These are phyloP conservation scores for Zelopaecilomyces penicillatus DNA, from an alignment of 2,329 filamentous ascomycete species.

Conservation along the genomic window DNA sequence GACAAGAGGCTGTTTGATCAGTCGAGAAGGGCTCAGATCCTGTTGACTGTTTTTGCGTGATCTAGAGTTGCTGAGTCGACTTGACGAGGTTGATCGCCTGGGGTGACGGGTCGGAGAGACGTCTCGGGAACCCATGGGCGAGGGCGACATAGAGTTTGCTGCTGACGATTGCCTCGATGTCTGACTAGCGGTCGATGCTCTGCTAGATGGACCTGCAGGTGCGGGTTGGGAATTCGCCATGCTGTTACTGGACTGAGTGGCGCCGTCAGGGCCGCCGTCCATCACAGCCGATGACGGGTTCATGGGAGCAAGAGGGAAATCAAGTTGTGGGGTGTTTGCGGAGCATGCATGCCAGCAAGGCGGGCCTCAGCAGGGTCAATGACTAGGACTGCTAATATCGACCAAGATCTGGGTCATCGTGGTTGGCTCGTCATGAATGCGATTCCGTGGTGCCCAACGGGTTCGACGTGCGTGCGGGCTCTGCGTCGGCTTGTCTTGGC, in stretches of 20 bases:
- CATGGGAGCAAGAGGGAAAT: slow-evolving; percentile 17
- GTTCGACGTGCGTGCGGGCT: slow-evolving; percentile 2
- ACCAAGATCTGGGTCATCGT: slow-evolving; percentile 25
- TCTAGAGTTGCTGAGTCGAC: slow-evolving; percentile 33
- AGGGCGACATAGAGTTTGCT: slow-evolving; percentile 27
- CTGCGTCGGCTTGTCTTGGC: neutral
- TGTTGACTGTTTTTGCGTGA: slow-evolving; percentile 59
- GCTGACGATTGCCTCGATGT: slow-evolving; percentile 29
- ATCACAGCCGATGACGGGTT: slow-evolving; percentile 15
- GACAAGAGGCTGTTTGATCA: slow-evolving; percentile 36
- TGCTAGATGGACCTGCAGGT: slow-evolving; percentile 6
- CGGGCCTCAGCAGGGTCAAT: slow-evolving; percentile 21
- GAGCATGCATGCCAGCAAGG: slow-evolving; percentile 25
- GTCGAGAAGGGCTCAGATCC: slow-evolving; percentile 55
- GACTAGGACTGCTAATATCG: slow-evolving; percentile 19
- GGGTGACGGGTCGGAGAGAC: slow-evolving; percentile 37
- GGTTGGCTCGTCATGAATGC: slow-evolving; percentile 25
- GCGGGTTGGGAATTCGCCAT: slow-evolving; percentile 12
- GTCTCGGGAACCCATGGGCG: slow-evolving; percentile 35
- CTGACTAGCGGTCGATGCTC: slow-evolving; percentile 18
- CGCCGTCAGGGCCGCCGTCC: slow-evolving; percentile 9
- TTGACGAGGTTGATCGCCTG: slow-evolving; percentile 26
- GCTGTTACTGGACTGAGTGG: slow-evolving; percentile 12
- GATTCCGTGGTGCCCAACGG: slow-evolving; percentile 19
- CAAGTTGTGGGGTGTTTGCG: slow-evolving; percentile 18